Evolutionary conservation across 176 grass and related monocot genomes (phyloP), one percentile per base, ranked within the genome.

Genomic region (Musa itinerans): DNA sequence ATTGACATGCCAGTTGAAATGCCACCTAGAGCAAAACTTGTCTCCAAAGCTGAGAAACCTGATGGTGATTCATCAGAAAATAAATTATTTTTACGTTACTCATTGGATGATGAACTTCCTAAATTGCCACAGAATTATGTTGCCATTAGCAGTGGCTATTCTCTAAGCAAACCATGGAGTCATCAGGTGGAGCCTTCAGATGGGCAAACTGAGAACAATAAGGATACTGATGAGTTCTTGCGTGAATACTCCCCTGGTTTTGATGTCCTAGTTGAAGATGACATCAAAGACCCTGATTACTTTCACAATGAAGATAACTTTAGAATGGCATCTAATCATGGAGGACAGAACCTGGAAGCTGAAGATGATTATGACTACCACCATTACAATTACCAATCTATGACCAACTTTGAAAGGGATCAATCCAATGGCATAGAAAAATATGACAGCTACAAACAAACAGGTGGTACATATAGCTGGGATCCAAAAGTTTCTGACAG

Each of bases 181-280:
- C 80, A 74, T 54, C 53, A 85, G 51, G 74, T 75, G 68, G 71
- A 68, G 65, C 77, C 2, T 81, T 65, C 83, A 21, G 43, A 70
- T 70, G 68, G 51, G 9, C 34, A 50, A 70, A 15, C 15, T 85
- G 54, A 73, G 80, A 23, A 68, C 88, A 29, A 82, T 85, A 82
- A 78, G 83, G 91, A 99, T 10, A 69, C 76, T 63, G 90, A 91
- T 84, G 88, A 99, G 9, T 77, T 93, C 50, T 54, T 82, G 34
- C 86, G 80, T 17, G 95, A 98, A 76, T 89, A 89, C 82, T 89
- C 95, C 8, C 90, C 90, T 80, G 95, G 88, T 70, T 70, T 70
- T 51, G 68, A 70, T 70, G 68, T 70, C 19, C 68, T 70, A 11
- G 68, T 70, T 10, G 68, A 70, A 50, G 43, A 70, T 26, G 85